phyloP scores from a whole-genome alignment of 164 flowering plant genomes.

The Dillenia suffruticosa region DNA sequence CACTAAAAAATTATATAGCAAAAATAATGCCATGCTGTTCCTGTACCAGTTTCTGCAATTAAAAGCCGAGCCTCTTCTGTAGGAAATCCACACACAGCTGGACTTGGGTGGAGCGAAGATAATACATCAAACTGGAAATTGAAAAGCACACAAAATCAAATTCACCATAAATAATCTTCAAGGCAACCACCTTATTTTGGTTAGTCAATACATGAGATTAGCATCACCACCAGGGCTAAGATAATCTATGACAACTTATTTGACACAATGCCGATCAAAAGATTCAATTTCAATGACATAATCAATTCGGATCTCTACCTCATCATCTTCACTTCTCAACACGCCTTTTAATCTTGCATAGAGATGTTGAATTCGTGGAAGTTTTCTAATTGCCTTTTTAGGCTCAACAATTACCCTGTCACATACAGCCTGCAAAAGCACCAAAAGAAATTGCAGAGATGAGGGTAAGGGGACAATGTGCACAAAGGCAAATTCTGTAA shows the following conservation, averaged over 20 bases:
- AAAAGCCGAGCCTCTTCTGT: slow-evolving; percentile 74
- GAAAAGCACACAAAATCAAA: neutral
- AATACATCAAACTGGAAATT: slow-evolving; percentile 69
- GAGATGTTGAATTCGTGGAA: slow-evolving; percentile 85
- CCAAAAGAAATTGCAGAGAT: neutral
- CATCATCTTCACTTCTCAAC: slow-evolving; percentile 80
- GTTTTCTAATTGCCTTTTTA: slow-evolving; percentile 65
- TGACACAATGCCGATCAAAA: neutral
- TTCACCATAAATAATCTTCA: neutral
- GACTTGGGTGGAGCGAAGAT: slow-evolving; percentile 90
- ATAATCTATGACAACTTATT: no score
- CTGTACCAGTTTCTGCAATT: slow-evolving; percentile 79
- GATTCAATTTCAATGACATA: neutral
- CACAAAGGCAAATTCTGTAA: no score
- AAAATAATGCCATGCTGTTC: neutral
- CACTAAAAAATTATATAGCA: neutral
- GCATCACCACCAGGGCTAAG: no score
- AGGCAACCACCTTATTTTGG: neutral
- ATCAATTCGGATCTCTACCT: slow-evolving; percentile 38
- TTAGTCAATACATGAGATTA: neutral
- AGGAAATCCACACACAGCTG: slow-evolving; percentile 97
- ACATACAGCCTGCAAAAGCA: slow-evolving; percentile 57
- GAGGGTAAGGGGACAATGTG: no score
- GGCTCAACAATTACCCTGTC: slow-evolving; percentile 55
- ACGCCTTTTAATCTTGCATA: slow-evolving; percentile 65